Conservation (phyloP, 495 filamentous ascomycete genomes). For the Aspergillus coremiiformis region DNA sequence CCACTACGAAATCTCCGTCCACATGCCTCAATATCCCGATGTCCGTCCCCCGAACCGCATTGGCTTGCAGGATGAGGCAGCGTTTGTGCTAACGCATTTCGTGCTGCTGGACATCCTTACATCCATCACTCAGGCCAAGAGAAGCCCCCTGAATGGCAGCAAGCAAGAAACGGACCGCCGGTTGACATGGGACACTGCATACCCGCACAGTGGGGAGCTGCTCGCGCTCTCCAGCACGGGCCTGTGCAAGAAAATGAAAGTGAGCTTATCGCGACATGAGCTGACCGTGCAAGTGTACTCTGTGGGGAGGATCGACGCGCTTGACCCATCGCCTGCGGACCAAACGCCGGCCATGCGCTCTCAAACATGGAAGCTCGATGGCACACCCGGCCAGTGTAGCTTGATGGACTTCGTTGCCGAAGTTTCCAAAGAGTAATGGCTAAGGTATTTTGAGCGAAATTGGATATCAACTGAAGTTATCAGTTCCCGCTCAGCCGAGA, state of each 20-base stretch:
- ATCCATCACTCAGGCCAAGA: conserved; percentile 17
- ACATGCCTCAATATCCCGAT: conserved; percentile 26
- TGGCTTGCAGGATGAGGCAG: conserved; percentile 31
- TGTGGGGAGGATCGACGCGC: conserved; percentile 16
- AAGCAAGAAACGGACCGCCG: background rate
- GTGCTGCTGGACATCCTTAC: conserved; percentile 34
- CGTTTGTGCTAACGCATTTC: conserved; percentile 31
- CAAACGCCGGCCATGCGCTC: conserved; percentile 9
- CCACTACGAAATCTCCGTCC: conserved; percentile 38
- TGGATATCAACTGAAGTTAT: background rate
- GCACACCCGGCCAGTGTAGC: conserved; percentile 5
- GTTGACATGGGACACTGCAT: conserved; percentile 27
- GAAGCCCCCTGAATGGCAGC: background rate
- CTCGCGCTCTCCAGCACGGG: conserved; percentile 15
- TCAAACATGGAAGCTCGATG: conserved; percentile 22
- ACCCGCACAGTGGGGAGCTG: conserved; percentile 40
- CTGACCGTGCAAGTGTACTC: conserved; percentile 23
- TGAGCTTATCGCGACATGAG: conserved; percentile 27
- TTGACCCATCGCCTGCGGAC: conserved; percentile 5
- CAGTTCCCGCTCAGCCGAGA: background rate
- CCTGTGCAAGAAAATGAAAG: conserved; percentile 30
- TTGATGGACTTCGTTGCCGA: conserved; percentile 32
- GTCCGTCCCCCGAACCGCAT: conserved; percentile 33
- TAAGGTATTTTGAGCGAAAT: background rate
- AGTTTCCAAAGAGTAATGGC: conserved; percentile 9